Base-by-base conservation (phyloP, 2,329 filamentous ascomycete species). In the Mycosphaerella sp. region DNA sequence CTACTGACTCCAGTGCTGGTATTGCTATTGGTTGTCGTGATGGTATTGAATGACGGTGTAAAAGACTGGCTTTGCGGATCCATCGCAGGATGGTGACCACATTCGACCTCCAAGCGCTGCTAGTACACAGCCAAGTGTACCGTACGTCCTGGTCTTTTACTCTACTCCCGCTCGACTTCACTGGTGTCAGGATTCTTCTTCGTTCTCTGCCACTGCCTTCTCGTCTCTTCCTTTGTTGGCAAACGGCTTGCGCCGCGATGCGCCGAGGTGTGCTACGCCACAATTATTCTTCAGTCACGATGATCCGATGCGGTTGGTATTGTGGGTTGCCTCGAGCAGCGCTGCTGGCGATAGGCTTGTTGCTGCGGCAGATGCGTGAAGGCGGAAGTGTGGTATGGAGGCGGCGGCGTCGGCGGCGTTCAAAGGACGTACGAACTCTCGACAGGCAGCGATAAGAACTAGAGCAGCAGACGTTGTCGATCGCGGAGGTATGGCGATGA, bases 61-160 rank as follows among this genome's bases (percentile, higher is more conserved):
- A 83, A 81, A 54, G 76, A 74, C 67, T 76, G 68, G 61, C 70
- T 81, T 71, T 82, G 79, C 59, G 79, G 77, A 75, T 84, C 80
- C 81, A 84, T 84, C 53, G 55, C 59, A 50, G 50, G 52, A 54
- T 45, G 37, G 51, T 30, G 45, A 47, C 45, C 50, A 43, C 60
- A 62, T 62, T 49, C 59, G 56, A 59, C 17, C 30, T 34, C 30
- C 30, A 34, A 34, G 30, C 30, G 30, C 9, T 34, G 10, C 30
- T 34, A 34, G 30, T 34, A 34, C 30, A 34, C 30, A 34, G 10
- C 13, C 30, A 34, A 34, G 30, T 34, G 30, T 34, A 34, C 30
- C 30, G 30, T 34, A 34, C 4, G 30, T n/a, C 4, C 30, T 34
- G 10, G 10, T 34, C 30, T 34, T 12, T 12, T 34, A n/a, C 30